Evolutionary conservation across 192 early-diverging fungal species (phyloP), one percentile per base, ranked within the genome.

Genomic region (Nowakowskiella sp.): DNA sequence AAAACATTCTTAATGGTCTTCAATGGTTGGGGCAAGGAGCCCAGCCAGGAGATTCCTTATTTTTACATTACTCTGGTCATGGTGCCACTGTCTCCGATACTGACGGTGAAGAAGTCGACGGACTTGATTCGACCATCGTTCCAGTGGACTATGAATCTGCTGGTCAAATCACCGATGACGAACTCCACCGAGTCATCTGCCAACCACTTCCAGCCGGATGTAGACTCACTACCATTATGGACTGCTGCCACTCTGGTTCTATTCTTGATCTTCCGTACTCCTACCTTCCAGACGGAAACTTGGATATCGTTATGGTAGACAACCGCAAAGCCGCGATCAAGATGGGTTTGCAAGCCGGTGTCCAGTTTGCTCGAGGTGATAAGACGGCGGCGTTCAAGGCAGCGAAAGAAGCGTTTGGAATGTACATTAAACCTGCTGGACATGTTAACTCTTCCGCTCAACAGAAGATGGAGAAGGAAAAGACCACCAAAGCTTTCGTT

Each of bases 231-330:
- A 63, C 64, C 46, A 47, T 76, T 24, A 62, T 74, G 32, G 74
- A 76, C 60, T 76, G 70, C 53, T 76, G 74, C 57, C 74, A 76
- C 56, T 67, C 64, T 33, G 74, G 71, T 22, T 62, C 64, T 10
- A 56, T 59, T 42, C 25, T 76, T 22, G 71, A 76, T 47, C 64
- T 75, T 22, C 73, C 73, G 7, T 75, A 61, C 57, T 71, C 68
- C 4, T 75, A 75, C 51, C 49, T 52, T 2, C 55, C 66, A 22
- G 63, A 68, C 42, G 71, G 71, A 16, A 53, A 65, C 4, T 48
- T 62, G 33, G 63, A 70, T 8, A 51, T 74, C 34, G 50, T 58
- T 22, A 50, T 60, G 28, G 51, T 55, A 27, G 63, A 64, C 55
- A 71, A 74, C 42, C 28, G 49, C 2, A 42, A 51, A 8, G 65